A percentile compares a stretch with the other conserved stretches of the same genome.
Conservation (phyloP, 2,329 filamentous ascomycete genomes). For the Cercospora sp. region DNA sequence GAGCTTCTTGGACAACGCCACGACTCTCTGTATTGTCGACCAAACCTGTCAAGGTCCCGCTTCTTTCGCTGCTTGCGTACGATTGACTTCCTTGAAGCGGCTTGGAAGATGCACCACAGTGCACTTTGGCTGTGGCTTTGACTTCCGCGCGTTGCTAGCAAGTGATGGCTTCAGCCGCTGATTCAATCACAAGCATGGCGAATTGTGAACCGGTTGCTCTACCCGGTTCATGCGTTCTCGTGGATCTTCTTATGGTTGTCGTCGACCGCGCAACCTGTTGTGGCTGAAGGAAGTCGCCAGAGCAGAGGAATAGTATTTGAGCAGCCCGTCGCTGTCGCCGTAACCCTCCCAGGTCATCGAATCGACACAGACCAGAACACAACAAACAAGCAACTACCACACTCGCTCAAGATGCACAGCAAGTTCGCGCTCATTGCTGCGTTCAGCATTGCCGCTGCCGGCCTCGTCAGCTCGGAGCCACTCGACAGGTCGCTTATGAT, state of each 20-base stretch:
- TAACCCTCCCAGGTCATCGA: not conserved
- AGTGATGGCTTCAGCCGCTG: not conserved
- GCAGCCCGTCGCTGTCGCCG: not conserved
- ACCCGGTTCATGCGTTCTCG: not conserved
- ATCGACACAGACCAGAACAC: not conserved
- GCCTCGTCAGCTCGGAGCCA: conserved; percentile 1
- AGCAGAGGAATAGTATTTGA: not conserved
- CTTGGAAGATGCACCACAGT: not conserved
- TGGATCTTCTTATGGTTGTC: not conserved
- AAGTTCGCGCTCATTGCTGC: conserved; percentile 7
- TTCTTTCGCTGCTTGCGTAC: not conserved
- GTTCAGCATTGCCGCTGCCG: conserved; percentile 9
- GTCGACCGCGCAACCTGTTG: not conserved
- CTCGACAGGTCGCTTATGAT: conserved; percentile 4
- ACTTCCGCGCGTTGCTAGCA: conserved; percentile 3
- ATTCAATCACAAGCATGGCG: conserved; percentile 6
- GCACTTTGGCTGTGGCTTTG: not conserved
- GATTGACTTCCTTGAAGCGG: not conserved
- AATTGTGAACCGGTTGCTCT: not conserved
- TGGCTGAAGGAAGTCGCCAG: not conserved
- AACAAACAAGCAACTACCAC: not conserved
- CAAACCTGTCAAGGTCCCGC: not conserved
- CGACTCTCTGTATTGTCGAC: not conserved
- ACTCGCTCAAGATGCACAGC: conserved; percentile 9
- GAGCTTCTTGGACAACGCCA: conserved; percentile 8